These are phyloP conservation scores for Lepidopterella palustris DNA, from an alignment of 495 filamentous ascomycete genomes.

Conservation along the genomic window DNA sequence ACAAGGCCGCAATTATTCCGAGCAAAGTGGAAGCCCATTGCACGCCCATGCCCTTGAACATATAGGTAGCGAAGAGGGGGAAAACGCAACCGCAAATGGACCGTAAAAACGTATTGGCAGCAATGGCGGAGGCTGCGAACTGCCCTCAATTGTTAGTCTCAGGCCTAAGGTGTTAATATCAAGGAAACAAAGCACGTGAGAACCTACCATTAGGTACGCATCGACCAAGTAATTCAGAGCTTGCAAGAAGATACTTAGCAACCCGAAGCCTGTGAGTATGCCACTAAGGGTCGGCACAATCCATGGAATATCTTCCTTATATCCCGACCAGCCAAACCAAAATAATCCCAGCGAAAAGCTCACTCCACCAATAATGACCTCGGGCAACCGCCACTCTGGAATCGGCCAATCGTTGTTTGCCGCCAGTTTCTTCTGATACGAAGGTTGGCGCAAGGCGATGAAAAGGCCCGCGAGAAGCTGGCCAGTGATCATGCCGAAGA, in stretches of 20 bases:
- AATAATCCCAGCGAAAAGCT: slow-evolving; percentile 72
- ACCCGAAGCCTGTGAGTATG: slow-evolving; percentile 52
- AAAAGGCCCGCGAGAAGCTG: slow-evolving; percentile 60
- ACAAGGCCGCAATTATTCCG: slow-evolving; percentile 58
- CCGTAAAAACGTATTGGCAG: slow-evolving; percentile 82
- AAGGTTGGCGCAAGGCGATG: slow-evolving; percentile 60
- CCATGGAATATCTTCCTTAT: slow-evolving; percentile 62
- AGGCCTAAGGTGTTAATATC: too few species aligned
- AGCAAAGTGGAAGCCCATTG: slow-evolving; percentile 73
- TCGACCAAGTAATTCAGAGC: slow-evolving; percentile 82
- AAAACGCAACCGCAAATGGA: slow-evolving; percentile 71
- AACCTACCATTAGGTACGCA: slow-evolving; percentile 72
- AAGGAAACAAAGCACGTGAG: not conserved
- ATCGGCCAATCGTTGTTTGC: slow-evolving; percentile 68
- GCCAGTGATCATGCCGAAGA: slow-evolving; percentile 74
- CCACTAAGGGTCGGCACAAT: slow-evolving; percentile 74
- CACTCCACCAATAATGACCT: slow-evolving; percentile 68
- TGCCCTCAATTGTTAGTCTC: slow-evolving; percentile 1
- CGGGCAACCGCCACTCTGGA: slow-evolving; percentile 81
- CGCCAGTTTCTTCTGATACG: slow-evolving; percentile 47
- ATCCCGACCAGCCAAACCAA: slow-evolving; percentile 83
- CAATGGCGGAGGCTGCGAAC: slow-evolving; percentile 73
- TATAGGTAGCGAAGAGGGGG: slow-evolving; percentile 73
- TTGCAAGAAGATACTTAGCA: slow-evolving; percentile 79
- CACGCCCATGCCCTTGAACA: slow-evolving; percentile 72